Base-by-base conservation (phyloP, 1,139 yeast genomes). In the Yamadazyma pseudoaaseri region DNA sequence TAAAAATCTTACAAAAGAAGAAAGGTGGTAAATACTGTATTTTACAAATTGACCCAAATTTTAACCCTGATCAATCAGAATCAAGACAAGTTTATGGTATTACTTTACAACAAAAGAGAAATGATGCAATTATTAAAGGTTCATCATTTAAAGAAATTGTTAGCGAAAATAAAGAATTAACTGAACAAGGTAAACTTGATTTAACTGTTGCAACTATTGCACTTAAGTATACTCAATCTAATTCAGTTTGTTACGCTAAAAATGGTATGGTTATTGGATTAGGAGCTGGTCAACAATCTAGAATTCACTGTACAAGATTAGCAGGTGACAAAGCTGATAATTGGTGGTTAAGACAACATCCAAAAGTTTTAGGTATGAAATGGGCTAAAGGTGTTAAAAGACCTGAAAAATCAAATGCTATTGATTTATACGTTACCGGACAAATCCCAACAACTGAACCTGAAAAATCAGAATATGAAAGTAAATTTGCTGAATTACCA, bases 331-430 rank as follows among this genome's bases (percentile, higher is more conserved):
- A 92, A 75, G 97, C 97, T 46, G 97, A 92, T 65, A 89, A 87
- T 76, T 92, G 97, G 97, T 92, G 98, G 98, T 76, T 92, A 58
- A 85, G 98, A 74, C 97, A 92, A 65, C 97, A 92, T 64, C 97
- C 97, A 51, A 79, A 73, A 59, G 98, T 92, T 14, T 70, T 92
- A 39, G 94, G 73, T 16, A 84, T 92, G 78, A 79, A 90, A 70
- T 92, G 97, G 97, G 95, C 96, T 47, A 86, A 87, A 72, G 97
- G 97, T 56, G 86, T 86, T 51, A 92, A 92, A 79, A 86, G 97
- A 71, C 97, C 98, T 48, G 98, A 92, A 62, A 92, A 92, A 78
- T 85, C 96, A 39, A 92, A 92, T 58, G 98, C 97, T 39, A 92
- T 92, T 62, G 98, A 92, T 63, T 75, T 94, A 61, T 92, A 59